These are phyloP conservation scores for Fusarium floridanum DNA, from an alignment of 2,329 filamentous ascomycete species.

Conservation along the genomic window DNA sequence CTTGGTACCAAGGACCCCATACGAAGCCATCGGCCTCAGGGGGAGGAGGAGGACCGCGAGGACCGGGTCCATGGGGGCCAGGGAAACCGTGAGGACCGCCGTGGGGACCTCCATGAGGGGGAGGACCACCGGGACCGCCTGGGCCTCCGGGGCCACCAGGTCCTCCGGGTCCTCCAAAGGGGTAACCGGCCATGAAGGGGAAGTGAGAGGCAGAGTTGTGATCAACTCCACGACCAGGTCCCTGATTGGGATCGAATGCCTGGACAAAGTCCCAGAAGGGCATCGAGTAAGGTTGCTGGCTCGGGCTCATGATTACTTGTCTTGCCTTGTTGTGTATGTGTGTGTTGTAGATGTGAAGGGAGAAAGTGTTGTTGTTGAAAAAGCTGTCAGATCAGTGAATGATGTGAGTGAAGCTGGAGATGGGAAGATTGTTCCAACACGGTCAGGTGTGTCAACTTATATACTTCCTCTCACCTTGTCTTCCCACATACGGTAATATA, in stretches of 20 bases:
- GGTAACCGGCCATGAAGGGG: constrained; percentile 50
- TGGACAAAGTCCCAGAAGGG: constrained; percentile 54
- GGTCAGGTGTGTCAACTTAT: constrained; percentile 31
- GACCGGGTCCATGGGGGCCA: constrained; percentile 21
- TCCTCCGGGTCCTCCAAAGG: constrained; percentile 46
- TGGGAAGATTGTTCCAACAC: constrained; percentile 4
- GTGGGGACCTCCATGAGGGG: constrained; percentile 13
- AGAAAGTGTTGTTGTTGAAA: neutral
- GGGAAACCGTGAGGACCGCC: constrained; percentile 10
- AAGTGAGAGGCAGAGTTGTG: constrained; percentile 48
- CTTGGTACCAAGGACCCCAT: constrained; percentile 43
- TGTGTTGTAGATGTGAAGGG: constrained; percentile 2
- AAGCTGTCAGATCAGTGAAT: constrained; percentile 18
- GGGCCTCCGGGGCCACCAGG: constrained; percentile 12
- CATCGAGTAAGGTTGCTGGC: constrained; percentile 40
- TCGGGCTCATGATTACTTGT: constrained; percentile 42
- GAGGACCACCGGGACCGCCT: constrained; percentile 11
- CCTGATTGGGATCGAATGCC: constrained; percentile 48
- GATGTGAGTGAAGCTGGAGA: constrained; percentile 23
- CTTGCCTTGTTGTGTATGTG: neutral
- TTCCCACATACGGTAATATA: constrained; percentile 33
- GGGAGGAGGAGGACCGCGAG: constrained; percentile 36
- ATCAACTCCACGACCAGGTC: constrained; percentile 55
- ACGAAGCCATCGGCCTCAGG: constrained; percentile 42
- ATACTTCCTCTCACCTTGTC: constrained; percentile 19